Evolutionary conservation across 2,329 filamentous ascomycete genomes (phyloP).

Genomic region (Calonectria pauciramosa): DNA sequence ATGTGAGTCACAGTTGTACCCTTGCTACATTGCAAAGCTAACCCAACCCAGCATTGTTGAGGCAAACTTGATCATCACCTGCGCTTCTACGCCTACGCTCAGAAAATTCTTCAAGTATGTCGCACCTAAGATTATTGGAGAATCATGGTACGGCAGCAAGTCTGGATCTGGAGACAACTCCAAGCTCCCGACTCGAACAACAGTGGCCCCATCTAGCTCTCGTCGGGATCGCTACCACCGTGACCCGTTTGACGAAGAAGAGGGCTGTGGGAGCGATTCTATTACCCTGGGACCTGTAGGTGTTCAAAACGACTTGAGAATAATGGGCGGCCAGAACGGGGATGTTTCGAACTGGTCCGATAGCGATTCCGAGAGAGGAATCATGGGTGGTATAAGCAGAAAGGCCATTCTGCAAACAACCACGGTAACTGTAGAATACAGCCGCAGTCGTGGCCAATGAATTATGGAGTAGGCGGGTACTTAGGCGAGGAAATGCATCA

Average conservation of each 20-base stretch:
- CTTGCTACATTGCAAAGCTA: neutral
- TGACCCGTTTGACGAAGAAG: constrained; percentile 39
- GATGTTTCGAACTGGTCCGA: constrained; percentile 34
- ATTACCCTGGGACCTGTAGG: constrained; percentile 29
- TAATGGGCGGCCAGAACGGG: constrained; percentile 31
- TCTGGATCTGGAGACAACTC: constrained; percentile 31
- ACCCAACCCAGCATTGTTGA: constrained; percentile 46
- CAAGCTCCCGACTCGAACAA: constrained; percentile 21
- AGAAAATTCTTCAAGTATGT: constrained; percentile 56
- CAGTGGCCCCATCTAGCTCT: constrained; percentile 27
- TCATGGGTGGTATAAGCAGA: constrained; percentile 22
- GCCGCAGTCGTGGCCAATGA: neutral
- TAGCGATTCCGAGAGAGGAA: constrained; percentile 40
- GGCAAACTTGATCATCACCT: constrained; percentile 56
- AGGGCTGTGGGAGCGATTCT: constrained; percentile 14
- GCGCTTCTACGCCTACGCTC: constrained; percentile 56
- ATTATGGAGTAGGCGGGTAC: neutral
- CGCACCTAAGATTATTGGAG: constrained; percentile 49
- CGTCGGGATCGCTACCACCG: constrained; percentile 37
- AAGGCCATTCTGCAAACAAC: constrained; percentile 41
- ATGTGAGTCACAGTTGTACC: constrained; percentile 37
- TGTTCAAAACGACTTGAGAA: constrained; percentile 26
- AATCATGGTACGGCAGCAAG: constrained; percentile 42
- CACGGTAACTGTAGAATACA: constrained; percentile 42
- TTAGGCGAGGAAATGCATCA: neutral